Evolutionary conservation across 306 rosid genomes (phyloP).

Genomic region (Dryas drummondii): DNA sequence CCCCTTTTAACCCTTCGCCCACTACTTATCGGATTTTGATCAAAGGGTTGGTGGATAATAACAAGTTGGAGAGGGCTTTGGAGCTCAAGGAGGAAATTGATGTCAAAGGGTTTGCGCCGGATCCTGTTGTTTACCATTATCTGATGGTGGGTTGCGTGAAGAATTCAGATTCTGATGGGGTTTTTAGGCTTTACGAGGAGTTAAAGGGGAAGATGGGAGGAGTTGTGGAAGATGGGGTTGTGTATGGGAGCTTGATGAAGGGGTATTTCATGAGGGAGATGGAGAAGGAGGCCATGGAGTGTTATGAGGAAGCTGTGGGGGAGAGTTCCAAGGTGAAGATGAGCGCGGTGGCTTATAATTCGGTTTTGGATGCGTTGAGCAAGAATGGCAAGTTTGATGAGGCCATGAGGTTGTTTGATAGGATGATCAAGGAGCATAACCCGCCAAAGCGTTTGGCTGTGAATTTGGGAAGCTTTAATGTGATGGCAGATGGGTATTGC

Average conservation of each 20-base stretch:
- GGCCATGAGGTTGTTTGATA: slow-evolving; percentile 68
- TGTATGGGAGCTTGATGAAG: slow-evolving; percentile 81
- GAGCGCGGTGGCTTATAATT: slow-evolving; percentile 70
- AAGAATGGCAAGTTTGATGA: slow-evolving; percentile 72
- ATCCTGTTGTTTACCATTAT: slow-evolving; percentile 68
- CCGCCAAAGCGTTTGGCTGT: slow-evolving; percentile 56
- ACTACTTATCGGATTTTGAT: slow-evolving; percentile 72
- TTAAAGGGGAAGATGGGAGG: slow-evolving; percentile 64
- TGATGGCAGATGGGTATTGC: slow-evolving; percentile 80
- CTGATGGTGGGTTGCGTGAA: slow-evolving; percentile 77
- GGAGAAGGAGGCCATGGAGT: slow-evolving; percentile 86
- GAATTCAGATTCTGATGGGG: slow-evolving; percentile 58
- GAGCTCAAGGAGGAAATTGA: slow-evolving; percentile 76
- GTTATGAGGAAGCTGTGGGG: slow-evolving; percentile 67
- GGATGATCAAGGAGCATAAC: slow-evolving; percentile 63
- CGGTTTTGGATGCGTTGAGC: slow-evolving; percentile 77
- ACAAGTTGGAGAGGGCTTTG: slow-evolving; percentile 63
- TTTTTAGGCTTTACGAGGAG: slow-evolving; percentile 64
- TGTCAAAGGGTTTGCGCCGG: slow-evolving; percentile 57
- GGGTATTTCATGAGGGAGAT: slow-evolving; percentile 80
- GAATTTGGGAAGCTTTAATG: slow-evolving; percentile 94
- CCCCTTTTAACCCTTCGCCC: slow-evolving; percentile 83
- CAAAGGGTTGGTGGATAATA: slow-evolving; percentile 80
- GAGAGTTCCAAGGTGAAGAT: slow-evolving; percentile 61
- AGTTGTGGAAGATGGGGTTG: slow-evolving; percentile 68